Conservation (phyloP, 2,329 filamentous ascomycete species). For the Cadophora gregata region DNA sequence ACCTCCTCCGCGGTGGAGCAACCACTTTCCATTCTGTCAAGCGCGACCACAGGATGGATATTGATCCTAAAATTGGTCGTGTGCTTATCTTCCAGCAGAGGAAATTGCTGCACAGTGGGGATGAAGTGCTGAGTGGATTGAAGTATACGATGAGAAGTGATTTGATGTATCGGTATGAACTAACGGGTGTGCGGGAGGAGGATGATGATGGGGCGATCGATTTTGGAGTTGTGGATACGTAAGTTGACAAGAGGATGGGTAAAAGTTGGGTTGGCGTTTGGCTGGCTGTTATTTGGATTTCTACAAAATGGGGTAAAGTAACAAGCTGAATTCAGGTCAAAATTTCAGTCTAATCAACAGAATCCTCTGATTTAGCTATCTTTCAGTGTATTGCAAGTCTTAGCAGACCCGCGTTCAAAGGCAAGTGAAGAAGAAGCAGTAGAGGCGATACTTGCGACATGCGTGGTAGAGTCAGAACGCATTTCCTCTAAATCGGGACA, state of each 20-base stretch:
- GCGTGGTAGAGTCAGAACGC: no score
- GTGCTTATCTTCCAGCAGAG: conserved; percentile 65
- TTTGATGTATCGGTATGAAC: conserved; percentile 53
- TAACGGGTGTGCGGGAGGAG: conserved; percentile 7
- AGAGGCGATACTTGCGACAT: no score
- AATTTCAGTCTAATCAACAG: no score
- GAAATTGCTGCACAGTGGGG: conserved; percentile 58
- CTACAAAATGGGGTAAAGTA: no score
- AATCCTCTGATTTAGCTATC: no score
- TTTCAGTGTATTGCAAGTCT: no score
- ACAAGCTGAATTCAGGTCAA: no score
- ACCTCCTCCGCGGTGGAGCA: conserved; percentile 49
- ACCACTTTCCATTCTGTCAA: conserved; percentile 59
- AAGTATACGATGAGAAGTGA: conserved; percentile 65
- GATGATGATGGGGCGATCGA: not conserved
- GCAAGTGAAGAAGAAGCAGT: no score
- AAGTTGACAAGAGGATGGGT: not conserved
- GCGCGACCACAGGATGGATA: conserved; percentile 52
- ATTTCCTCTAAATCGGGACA: no score
- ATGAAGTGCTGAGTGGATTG: conserved; percentile 54
- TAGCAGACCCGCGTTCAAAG: no score
- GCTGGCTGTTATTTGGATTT: no score
- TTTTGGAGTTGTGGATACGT: conserved; percentile 6
- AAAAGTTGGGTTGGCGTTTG: not conserved
- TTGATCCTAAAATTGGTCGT: conserved; percentile 62